Percentiles rank a stretch among this genome's conserved stretches.
Conservation (phyloP, 2,329 filamentous ascomycete species). For the Hortaea werneckii region DNA sequence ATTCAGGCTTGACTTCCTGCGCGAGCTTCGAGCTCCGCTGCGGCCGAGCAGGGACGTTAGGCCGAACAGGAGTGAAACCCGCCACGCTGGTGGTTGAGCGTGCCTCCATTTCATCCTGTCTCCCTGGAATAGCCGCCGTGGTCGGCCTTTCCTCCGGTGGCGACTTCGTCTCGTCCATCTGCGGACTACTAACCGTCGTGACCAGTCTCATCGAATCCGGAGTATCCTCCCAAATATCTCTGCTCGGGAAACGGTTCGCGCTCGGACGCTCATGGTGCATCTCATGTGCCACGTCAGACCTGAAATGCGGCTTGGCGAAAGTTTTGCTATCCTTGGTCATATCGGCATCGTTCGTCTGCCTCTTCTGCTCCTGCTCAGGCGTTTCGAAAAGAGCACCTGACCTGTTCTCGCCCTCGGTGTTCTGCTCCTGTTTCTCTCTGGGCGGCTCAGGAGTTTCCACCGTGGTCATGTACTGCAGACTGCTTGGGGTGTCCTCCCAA, state of each 20-base stretch:
- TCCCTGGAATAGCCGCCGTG: constrained; percentile 8
- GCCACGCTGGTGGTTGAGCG: constrained; percentile 16
- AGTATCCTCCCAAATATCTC: constrained; percentile 88
- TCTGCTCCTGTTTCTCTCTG: constrained; percentile 4
- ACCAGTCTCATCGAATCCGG: constrained; percentile 74
- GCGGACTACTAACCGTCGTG: constrained; percentile 51
- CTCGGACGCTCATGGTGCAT: constrained; percentile 41
- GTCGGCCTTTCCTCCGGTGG: constrained; percentile 19
- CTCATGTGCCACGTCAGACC: constrained; percentile 43
- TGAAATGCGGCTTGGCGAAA: constrained; percentile 53
- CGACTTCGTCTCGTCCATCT: constrained; percentile 22
- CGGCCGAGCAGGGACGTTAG: constrained; percentile 22
- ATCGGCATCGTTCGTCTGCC: constrained; percentile 22
- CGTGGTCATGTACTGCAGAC: constrained; percentile 64
- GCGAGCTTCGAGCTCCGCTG: constrained; percentile 19
- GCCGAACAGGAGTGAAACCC: constrained; percentile 14
- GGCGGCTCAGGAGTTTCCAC: constrained; percentile 63
- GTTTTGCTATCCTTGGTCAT: constrained; percentile 36
- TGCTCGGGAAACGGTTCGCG: constrained; percentile 70
- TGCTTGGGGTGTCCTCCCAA: constrained; percentile 92
- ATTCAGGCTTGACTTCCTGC: constrained; percentile 17
- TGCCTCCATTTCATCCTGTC: constrained; percentile 12
- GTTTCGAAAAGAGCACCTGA: constrained; percentile 30
- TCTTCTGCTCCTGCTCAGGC: constrained; percentile 41
- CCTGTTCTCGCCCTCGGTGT: neutral